Percentiles rank a stretch among this genome's conserved stretches.
These are phyloP conservation scores for Melanogaster broomeanus DNA, from an alignment of 768 basidiomycete genomes.

Conservation along the genomic window DNA sequence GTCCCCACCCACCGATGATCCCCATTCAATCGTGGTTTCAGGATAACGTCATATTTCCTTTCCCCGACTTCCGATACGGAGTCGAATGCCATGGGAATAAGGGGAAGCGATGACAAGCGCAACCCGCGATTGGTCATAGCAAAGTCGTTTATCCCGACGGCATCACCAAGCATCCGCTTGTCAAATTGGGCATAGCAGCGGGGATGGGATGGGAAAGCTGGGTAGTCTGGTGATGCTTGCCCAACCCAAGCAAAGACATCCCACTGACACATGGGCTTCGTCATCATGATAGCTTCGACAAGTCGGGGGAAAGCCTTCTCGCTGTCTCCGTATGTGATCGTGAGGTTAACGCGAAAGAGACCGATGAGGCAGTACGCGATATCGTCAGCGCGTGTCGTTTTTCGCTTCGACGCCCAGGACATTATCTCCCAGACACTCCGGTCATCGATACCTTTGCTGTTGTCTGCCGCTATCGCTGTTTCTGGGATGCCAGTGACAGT, in stretches of 20 bases:
- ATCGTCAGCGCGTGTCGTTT: conserved; percentile 31
- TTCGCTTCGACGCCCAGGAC: conserved; percentile 31
- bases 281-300: conserved; percentile 16
- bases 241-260: conserved; percentile 29
- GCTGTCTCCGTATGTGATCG: conserved; percentile 33
- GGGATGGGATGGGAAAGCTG: conserved; percentile 19
- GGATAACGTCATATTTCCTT: conserved; percentile 13
- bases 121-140: conserved; percentile 14
- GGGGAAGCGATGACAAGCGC: conserved; percentile 18
- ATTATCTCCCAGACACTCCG: conserved; percentile 25
- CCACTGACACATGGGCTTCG: conserved; percentile 15
- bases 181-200: conserved; percentile 25
- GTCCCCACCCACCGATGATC: background rate
- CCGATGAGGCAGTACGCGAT: conserved; percentile 30
- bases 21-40: background rate
- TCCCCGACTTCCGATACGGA: background rate
- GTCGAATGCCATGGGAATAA: conserved; percentile 18
- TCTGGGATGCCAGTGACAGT: conserved; percentile 21
- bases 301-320: conserved; percentile 29
- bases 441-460: conserved; percentile 15
- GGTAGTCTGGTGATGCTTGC: conserved; percentile 14
- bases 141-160: conserved; percentile 16
- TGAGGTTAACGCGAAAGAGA: conserved; percentile 23
- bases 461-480: conserved; percentile 16
- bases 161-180: conserved; percentile 2